Conservation (phyloP, 441 rosid genomes). For the Eutrema salsugineum region DNA sequence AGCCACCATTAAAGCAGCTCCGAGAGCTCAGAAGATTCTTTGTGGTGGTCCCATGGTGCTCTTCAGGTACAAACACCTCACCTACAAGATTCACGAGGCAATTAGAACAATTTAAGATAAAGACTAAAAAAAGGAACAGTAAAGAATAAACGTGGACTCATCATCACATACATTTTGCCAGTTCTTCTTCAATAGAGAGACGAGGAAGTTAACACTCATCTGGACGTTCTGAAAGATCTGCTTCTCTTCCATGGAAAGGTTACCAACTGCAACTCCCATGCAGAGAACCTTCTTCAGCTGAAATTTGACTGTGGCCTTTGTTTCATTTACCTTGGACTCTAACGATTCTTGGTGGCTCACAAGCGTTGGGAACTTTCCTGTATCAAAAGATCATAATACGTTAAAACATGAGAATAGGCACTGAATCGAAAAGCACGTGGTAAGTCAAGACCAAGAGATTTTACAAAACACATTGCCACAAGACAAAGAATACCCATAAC, state of each 20-base stretch:
- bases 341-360: slow-evolving; percentile 89
- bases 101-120: background rate
- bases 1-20: background rate
- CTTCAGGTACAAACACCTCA: slow-evolving; percentile 80
- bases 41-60: slow-evolving; percentile 84
- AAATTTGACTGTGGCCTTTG: slow-evolving; percentile 83
- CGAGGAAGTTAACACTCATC: slow-evolving; percentile 87
- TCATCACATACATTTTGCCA: slow-evolving; percentile 83
- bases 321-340: slow-evolving; percentile 85
- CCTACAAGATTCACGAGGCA: slow-evolving; percentile 36
- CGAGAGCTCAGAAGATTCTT: slow-evolving; percentile 55
- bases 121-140: background rate
- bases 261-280: slow-evolving; percentile 98
- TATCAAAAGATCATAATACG: background rate
- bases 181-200: slow-evolving; percentile 83
- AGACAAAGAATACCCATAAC: too few species aligned
- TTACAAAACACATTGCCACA: background rate
- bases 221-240: slow-evolving; percentile 96
- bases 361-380: slow-evolving; percentile 97
- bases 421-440: background rate
- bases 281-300: slow-evolving; percentile 93
- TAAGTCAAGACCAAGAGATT: background rate
- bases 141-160: background rate
- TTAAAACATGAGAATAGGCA: background rate
- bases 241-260: slow-evolving; percentile 86